Evolutionary conservation across 441 rosid species (phyloP).

Genomic region (Pelargonium myrrhifolium): DNA sequence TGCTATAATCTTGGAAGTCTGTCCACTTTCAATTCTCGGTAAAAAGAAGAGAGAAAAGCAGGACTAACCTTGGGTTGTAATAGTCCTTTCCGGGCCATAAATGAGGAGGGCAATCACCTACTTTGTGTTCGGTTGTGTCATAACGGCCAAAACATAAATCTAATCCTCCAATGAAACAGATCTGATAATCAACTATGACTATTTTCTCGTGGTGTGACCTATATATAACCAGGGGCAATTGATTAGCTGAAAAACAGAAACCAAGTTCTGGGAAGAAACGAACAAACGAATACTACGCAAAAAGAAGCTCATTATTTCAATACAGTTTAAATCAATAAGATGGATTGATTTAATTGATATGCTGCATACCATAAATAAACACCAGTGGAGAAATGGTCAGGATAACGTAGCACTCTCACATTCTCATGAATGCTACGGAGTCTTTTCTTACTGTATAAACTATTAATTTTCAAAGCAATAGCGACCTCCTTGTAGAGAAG

Average conservation of each 20-base stretch:
- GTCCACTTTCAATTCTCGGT: neutral
- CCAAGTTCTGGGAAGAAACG: neutral
- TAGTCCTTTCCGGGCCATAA: constrained; percentile 99
- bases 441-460: constrained; percentile 87
- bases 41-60: constrained; percentile 7
- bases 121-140: constrained; percentile 78
- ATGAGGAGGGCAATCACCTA: constrained; percentile 73
- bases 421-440: constrained; percentile 95
- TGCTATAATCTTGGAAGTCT: neutral
- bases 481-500: constrained; percentile 98
- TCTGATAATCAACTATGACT: constrained; percentile 83
- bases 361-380: constrained; percentile 88
- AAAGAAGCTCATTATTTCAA: constrained; percentile 13
- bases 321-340: constrained; percentile 20
- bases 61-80: constrained; percentile 76
- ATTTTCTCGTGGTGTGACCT: constrained; percentile 99
- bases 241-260: constrained; percentile 3
- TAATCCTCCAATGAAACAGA: constrained; percentile 93
- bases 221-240: constrained; percentile 22
- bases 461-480: constrained; percentile 93
- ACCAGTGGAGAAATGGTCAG: constrained; percentile 93
- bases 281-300: neutral
- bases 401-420: constrained; percentile 91
- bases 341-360: constrained; percentile 12
- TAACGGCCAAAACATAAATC: constrained; percentile 99